Base-by-base conservation (phyloP, 495 filamentous ascomycete genomes). In the Aspergillus sclerotiicarbonarius region DNA sequence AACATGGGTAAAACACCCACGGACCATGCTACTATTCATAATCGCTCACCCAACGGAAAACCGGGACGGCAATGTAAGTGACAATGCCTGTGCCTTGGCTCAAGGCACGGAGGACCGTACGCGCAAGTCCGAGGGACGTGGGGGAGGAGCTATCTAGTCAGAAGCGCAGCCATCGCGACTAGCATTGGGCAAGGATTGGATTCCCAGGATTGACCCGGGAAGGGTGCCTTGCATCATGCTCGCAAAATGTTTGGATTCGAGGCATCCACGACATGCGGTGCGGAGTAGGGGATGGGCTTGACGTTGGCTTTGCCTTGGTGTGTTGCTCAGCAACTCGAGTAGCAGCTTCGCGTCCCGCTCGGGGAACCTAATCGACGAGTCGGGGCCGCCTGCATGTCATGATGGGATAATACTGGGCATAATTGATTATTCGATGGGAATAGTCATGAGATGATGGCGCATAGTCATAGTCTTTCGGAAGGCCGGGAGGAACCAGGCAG, bases 181-280 rank as follows among this genome's bases (percentile, higher is more conserved):
- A 41, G 37, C 13, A 13, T n/a, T 6, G 37, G 37, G 13, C 9
- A 41, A n/a, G 37, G 13, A 15, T 13, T 6, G 13, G 13, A 2
- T 41, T n/a, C 37, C n/a, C 2, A n/a, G 37, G 37, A 41, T n/a
- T 35, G 8, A 35, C 9, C 33, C 13, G 13, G 37, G 10, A 41
- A 32, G 21, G 20, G 37, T 44, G 39, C 29, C 30, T 53, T 35
- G 50, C 29, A 37, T 35, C n/a, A 33, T 35, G 16, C 41, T 30
- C 20, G 37, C 30, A 46, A 8, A 29, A 37, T 8, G 33, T 21
- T 12, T 46, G 8, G 21, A 54, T 41, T n/a, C 10, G 19, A 47
- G 35, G 33, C 43, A 35, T 53, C 50, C 56, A 45, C 49, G 16
- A 31, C n/a, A 44, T 52, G 9, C 8, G 25, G 45, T 53, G 51